These are phyloP conservation scores for Botrytis byssoidea DNA, from an alignment of 2,329 filamentous ascomycete genomes.

Conservation along the genomic window DNA sequence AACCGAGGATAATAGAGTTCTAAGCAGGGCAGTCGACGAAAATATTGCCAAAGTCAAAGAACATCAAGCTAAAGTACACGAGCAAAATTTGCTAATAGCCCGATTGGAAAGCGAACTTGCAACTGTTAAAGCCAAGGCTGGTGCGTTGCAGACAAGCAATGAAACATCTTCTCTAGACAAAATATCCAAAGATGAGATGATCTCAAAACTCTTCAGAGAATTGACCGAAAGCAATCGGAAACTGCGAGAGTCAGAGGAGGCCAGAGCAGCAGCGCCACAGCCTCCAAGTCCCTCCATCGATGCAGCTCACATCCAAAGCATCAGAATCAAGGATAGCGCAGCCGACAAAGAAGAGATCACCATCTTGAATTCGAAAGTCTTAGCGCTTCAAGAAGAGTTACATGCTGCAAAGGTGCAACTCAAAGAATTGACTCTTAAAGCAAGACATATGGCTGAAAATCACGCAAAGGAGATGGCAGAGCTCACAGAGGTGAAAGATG, in stretches of 20 bases:
- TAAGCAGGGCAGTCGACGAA: not conserved
- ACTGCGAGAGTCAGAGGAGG: not conserved
- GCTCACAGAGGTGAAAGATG: not conserved
- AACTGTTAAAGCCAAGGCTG: not conserved
- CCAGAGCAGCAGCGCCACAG: not conserved
- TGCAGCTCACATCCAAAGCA: not conserved
- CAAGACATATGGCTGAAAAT: not conserved
- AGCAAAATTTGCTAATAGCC: not conserved
- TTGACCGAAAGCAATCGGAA: not conserved
- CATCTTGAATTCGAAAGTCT: not conserved
- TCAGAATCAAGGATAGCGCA: not conserved
- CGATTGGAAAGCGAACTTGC: not conserved
- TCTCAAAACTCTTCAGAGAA: not conserved
- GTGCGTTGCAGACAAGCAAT: not conserved
- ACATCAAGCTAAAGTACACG: not conserved
- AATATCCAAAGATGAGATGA: not conserved
- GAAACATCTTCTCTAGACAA: not conserved
- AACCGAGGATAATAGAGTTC: not conserved
- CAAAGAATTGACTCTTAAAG: not conserved
- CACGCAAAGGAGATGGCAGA: not conserved
- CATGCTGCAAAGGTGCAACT: not conserved
- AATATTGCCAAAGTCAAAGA: not conserved
- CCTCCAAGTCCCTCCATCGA: not conserved
- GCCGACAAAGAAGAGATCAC: not conserved
- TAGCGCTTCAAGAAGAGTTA: slow-evolving; percentile 1